phyloP scores from a whole-genome alignment of 2,329 filamentous ascomycete species.

The Magnaporthiopsis rhizophila region DNA sequence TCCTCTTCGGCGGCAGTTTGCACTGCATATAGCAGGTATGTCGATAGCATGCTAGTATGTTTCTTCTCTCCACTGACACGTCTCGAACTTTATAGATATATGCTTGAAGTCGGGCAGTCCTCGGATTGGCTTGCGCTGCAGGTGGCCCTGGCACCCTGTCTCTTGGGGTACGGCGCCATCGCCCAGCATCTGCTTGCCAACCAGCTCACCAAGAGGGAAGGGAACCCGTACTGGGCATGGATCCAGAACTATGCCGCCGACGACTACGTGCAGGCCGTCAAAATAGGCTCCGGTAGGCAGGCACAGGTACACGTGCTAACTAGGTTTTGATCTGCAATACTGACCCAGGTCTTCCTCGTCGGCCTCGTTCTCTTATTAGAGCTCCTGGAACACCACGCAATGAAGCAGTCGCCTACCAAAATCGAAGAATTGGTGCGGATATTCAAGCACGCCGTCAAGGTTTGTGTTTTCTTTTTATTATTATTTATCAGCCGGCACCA shows the following conservation, averaged over 20 bases:
- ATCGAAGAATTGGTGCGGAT: conserved; percentile 78
- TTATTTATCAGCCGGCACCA: not conserved
- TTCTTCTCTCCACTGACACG: conserved; percentile 8
- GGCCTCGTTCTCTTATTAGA: conserved; percentile 31
- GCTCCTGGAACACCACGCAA: conserved; percentile 66
- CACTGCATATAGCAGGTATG: conserved; percentile 29
- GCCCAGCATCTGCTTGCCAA: conserved; percentile 62
- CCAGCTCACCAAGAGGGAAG: conserved; percentile 49
- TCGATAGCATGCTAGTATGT: not conserved
- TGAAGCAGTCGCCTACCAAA: conserved; percentile 62
- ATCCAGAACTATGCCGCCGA: conserved; percentile 80
- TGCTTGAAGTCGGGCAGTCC: conserved; percentile 80
- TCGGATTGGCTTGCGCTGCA: conserved; percentile 86
- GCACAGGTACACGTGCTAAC: not conserved
- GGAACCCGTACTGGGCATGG: conserved; percentile 81
- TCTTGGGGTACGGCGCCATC: conserved; percentile 81
- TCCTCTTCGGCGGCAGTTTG: conserved; percentile 24
- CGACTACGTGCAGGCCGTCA: conserved; percentile 68
- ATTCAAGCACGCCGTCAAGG: conserved; percentile 81
- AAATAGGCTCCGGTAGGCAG: conserved; percentile 56
- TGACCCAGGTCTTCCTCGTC: not conserved
- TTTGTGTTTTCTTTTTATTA: conserved; percentile 27
- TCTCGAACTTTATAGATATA: conserved; percentile 45
- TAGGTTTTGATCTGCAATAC: not conserved
- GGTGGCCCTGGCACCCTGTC: conserved; percentile 74